These are phyloP conservation scores for Tulasnella sp. DNA, from an alignment of 768 basidiomycete genomes.

Conservation along the genomic window DNA sequence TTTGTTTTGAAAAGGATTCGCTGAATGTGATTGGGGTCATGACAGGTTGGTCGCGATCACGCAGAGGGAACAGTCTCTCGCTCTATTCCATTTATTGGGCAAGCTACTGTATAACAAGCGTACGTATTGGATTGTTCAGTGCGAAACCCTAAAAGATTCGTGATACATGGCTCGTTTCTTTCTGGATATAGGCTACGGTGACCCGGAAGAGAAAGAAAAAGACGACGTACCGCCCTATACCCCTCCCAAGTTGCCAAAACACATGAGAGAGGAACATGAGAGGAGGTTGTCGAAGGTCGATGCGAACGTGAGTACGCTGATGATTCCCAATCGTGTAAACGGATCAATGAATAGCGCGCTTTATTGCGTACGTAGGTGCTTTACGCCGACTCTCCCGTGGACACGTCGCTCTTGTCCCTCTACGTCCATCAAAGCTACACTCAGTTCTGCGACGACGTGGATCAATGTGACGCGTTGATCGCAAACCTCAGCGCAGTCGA, in stretches of 20 bases:
- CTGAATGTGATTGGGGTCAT: background rate
- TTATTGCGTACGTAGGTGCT: slow-evolving; percentile 59
- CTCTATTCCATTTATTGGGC: slow-evolving; percentile 86
- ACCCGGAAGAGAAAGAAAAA: slow-evolving; percentile 48
- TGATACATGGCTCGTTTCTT: background rate
- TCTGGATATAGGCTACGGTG: slow-evolving; percentile 59
- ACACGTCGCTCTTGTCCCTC: slow-evolving; percentile 77
- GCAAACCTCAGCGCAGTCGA: slow-evolving; percentile 77
- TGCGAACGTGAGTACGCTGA: slow-evolving; percentile 28
- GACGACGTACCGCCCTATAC: slow-evolving; percentile 42
- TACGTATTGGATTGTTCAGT: slow-evolving; percentile 30
- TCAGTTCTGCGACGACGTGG: slow-evolving; percentile 70
- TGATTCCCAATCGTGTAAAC: too few species aligned
- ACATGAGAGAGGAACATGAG: slow-evolving; percentile 48
- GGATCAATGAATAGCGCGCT: too few species aligned
- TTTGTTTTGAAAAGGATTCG: background rate
- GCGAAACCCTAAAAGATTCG: slow-evolving; percentile 2
- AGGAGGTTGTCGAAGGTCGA: slow-evolving; percentile 27
- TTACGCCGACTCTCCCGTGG: slow-evolving; percentile 81
- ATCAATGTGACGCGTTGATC: slow-evolving; percentile 59
- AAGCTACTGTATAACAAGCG: slow-evolving; percentile 95
- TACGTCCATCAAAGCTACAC: slow-evolving; percentile 94
- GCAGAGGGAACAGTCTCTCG: slow-evolving; percentile 74
- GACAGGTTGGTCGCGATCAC: slow-evolving; percentile 63
- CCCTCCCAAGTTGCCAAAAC: slow-evolving; percentile 27